Base-by-base conservation (phyloP, 2,329 filamentous ascomycete species). In the Graphilbum ipis-grandicollis region DNA sequence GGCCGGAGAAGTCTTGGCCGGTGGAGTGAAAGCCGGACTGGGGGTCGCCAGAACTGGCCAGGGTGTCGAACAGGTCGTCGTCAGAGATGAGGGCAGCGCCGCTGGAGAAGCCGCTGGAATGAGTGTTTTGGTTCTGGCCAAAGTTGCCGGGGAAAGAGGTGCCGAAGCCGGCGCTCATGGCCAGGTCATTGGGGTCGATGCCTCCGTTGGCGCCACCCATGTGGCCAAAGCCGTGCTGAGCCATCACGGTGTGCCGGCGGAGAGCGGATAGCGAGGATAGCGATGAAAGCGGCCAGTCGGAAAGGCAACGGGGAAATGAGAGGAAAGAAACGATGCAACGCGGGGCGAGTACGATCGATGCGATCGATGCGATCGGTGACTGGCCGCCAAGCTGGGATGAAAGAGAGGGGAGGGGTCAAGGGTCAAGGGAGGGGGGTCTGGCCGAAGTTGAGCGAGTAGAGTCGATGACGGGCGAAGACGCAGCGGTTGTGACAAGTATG, bases 161-260 rank as follows among this genome's bases (percentile, higher is more conserved):
- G 18, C 69, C 71, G 52, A 67, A 77, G 41, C 64, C 63, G 45
- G 36, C 34, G 17, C 65, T 66, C 73, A 88, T 81, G 47, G 73
- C 73, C 41, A 94, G 68, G 44, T 90, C 83, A 43, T 82, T 88
- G 10, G 88, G 88, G 52, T 94, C 82, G 50, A 94, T 77, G 50
- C 56, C 68, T 41, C 60, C n/a, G n/a, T n/a, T n/a, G n/a, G n/a
- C 63, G 44, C 64, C 64, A 47, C 59, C 60, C 50, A 71, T 72
- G 46, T 68, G 66, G 50, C 59, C 59, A 54, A 71, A 74, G 47
- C 58, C 56, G 57, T 70, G 66, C 38, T 69, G 66, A 46, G 67
- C 63, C 67, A 72, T 72, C 21, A 23, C 6, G 21, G 5, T 42
- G 32, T 38, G 21, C 15, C 33, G 26, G 26, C 5, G 14, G 26